phyloP scores from a whole-genome alignment of 2,329 filamentous ascomycete genomes.

The Cladosporium cucumerinum region DNA sequence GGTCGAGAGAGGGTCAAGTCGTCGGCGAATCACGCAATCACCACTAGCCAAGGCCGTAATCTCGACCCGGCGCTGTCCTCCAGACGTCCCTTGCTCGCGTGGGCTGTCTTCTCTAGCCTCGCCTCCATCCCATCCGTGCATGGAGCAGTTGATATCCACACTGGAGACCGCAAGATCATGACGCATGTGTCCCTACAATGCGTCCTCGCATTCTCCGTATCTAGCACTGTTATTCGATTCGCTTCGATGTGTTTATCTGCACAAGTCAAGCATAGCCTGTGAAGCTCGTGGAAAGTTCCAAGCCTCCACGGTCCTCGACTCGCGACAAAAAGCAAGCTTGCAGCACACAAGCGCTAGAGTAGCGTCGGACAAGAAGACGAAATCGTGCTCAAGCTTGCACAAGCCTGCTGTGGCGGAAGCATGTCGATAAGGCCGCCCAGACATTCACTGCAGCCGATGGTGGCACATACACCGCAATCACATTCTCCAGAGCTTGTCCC shows the following conservation, averaged over 20 bases:
- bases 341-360: not conserved
- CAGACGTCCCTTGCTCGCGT: not conserved
- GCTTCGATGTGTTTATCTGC: not conserved
- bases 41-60: not conserved
- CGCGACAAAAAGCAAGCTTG: not conserved
- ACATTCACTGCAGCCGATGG: not conserved
- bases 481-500: not conserved
- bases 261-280: not conserved
- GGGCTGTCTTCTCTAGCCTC: not conserved
- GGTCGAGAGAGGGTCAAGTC: no score
- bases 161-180: not conserved
- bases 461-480: not conserved
- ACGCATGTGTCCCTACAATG: no score
- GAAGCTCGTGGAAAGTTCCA: not conserved
- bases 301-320: not conserved
- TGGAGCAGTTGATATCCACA: not conserved
- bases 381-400: not conserved
- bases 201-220: no score
- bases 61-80: not conserved
- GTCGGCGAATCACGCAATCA: not conserved
- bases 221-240: no score
- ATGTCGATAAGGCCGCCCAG: not conserved
- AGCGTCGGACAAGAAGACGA: slow-evolving; percentile 1
- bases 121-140: not conserved
- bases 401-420: not conserved